Conservation (phyloP, 805 yeast species). For the Kodamaea kakaduensis region DNA sequence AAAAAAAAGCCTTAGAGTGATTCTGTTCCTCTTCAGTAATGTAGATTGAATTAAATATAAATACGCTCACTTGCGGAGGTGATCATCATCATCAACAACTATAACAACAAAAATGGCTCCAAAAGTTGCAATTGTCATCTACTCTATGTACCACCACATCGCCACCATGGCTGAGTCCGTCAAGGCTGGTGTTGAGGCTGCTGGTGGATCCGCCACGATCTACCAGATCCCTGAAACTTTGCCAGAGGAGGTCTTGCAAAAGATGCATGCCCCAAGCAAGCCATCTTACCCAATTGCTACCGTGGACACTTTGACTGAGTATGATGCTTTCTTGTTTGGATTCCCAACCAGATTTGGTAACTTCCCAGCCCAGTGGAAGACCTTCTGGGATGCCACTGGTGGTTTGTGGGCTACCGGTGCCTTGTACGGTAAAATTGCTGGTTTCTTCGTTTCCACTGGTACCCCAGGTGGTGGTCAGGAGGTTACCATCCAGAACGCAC, state of each 20-base stretch:
- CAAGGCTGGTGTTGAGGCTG: conserved; percentile 62
- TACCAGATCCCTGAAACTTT: conserved; percentile 77
- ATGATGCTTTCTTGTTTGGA: conserved; percentile 83
- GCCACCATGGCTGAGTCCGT: conserved; percentile 62
- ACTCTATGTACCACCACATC: conserved; percentile 79
- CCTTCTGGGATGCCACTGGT: conserved; percentile 77
- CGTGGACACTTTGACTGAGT: conserved; percentile 50
- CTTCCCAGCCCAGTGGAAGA: conserved; percentile 71
- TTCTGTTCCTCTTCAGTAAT: too few relatives aligned
- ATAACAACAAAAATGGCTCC: conserved; percentile 21
- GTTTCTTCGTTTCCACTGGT: conserved; percentile 70
- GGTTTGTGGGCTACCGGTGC: conserved; percentile 75
- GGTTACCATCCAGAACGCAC: conserved; percentile 57
- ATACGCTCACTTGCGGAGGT: not conserved
- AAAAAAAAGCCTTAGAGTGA: not conserved
- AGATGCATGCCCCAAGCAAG: conserved; percentile 58
- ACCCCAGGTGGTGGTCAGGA: conserved; percentile 84
- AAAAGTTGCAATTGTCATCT: conserved; percentile 44
- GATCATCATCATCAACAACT: not conserved
- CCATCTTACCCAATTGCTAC: conserved; percentile 57
- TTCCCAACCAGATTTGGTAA: conserved; percentile 83
- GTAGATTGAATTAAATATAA: not conserved
- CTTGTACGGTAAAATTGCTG: conserved; percentile 69
- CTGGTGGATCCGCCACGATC: conserved; percentile 67
- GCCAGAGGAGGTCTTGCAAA: conserved; percentile 49